Percentiles rank a stretch among this genome's conserved stretches.
These are phyloP conservation scores for Apiotrichum sp. DNA, from an alignment of 1,284 basidiomycete species.

Conservation along the genomic window DNA sequence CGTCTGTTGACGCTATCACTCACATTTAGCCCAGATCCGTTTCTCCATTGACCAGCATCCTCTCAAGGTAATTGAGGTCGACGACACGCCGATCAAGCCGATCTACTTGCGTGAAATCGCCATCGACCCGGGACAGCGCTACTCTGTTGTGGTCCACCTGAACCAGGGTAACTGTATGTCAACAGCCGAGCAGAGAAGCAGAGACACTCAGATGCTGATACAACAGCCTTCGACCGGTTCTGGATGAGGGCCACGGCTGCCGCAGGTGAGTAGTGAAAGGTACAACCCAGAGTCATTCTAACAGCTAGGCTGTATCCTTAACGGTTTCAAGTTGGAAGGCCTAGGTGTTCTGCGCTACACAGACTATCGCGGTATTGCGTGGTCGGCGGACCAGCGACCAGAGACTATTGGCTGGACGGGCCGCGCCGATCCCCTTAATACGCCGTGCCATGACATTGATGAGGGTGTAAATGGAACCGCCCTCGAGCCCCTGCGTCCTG, in stretches of 20 bases:
- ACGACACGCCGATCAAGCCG: constrained; percentile 24
- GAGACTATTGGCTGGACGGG: neutral
- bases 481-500: constrained; percentile 23
- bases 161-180: constrained; percentile 14
- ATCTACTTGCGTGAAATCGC: constrained; percentile 25
- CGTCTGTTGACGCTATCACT: neutral
- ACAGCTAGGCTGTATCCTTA: constrained; percentile 4
- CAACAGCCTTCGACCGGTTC: constrained; percentile 23
- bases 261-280: neutral
- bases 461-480: constrained; percentile 2
- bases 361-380: constrained; percentile 1
- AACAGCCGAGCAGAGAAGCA: too few species aligned
- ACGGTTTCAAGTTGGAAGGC: neutral
- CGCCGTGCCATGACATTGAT: constrained; percentile 23
- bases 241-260: constrained; percentile 34
- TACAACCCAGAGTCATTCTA: neutral
- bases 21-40: constrained; percentile 9
- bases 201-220: neutral
- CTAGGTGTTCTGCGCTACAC: constrained; percentile 24
- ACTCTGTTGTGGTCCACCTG: constrained; percentile 35
- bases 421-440: constrained; percentile 1
- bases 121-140: constrained; percentile 33
- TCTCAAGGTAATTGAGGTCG: constrained; percentile 29
- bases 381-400: neutral
- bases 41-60: constrained; percentile 33